Base-by-base conservation (phyloP, 495 filamentous ascomycete genomes). In the Penicillium paxilli region DNA sequence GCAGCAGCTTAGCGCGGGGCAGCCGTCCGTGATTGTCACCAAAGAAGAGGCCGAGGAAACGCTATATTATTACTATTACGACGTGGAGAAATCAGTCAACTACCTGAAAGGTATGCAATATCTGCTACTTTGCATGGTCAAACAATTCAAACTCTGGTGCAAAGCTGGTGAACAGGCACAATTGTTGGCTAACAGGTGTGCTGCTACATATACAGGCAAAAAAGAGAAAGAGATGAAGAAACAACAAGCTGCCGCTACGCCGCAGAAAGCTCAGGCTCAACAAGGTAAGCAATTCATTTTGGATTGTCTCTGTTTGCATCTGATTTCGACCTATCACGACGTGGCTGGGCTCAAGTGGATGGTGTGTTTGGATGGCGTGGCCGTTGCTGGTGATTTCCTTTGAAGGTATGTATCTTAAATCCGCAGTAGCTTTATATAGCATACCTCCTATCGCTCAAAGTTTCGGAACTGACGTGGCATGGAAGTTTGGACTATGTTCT, bases 31-130 rank as follows among this genome's bases (percentile, higher is more conserved):
- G 54, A 73, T 64, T 22, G 71, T 72, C 8, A 69, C 72, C 23
- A 70, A 71, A 32, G 58, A 82, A 26, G 87, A 95, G 53, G 92
- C 96, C 37, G 81, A 96, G 66, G 95, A 98, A 47, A 81, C 91
- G 0, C 68, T 98, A 25, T 98, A 91, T 90, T 83, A 98, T 68
- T 97, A 96, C 68, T 98, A 92, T 69, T 97, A 90, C 64, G 93
- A 98, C 66, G 78, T 96, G 22, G 83, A 84, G 22, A 96, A 97
- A 65, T 82, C 90, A 0, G 86, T 92, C 17, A 76, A 82, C 51
- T 96, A 93, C 63, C 70, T 98, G 32, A 75, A 84, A 40, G 83
- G 86, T 84, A 85, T 73, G 19, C 8, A 16, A 4, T n/a, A 38
- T 19, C 16, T 5, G 16, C 35, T 19, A 38, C 4, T 14, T 12